Conservation (phyloP, 1,139 yeast species). For the Blastobotrys buckinghamii region DNA sequence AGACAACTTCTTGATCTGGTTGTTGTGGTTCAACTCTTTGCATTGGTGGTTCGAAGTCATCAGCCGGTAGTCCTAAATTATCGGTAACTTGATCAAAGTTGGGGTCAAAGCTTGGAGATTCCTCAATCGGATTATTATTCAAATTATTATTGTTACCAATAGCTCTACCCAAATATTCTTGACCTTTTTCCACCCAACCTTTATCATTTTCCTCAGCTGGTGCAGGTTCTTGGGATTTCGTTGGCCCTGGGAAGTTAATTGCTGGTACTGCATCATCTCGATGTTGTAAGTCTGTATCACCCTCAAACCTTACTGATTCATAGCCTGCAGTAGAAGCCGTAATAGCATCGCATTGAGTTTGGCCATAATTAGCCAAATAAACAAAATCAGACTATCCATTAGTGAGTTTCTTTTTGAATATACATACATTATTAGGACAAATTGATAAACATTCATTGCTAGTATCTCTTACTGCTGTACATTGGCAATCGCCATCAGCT, state of each 20-base stretch:
- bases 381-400: background rate
- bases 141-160: background rate
- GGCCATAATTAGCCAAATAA: constrained; percentile 10
- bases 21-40: background rate
- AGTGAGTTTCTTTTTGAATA: background rate
- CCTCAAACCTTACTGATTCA: constrained; percentile 21
- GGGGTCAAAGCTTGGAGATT: too few species aligned
- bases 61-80: background rate
- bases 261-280: constrained; percentile 21
- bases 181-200: background rate
- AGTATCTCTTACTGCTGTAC: constrained; percentile 21
- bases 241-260: constrained; percentile 15
- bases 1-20: background rate
- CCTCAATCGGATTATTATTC: background rate
- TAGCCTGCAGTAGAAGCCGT: background rate
- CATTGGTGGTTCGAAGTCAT: background rate
- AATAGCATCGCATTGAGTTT: constrained; percentile 17
- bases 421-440: constrained; percentile 21
- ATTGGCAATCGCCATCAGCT: constrained; percentile 22
- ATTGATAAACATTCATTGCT: constrained; percentile 16
- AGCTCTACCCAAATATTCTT: background rate
- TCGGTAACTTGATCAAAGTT: background rate
- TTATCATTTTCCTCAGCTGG: too few species aligned
- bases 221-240: too few species aligned
- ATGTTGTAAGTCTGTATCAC: constrained; percentile 24